phyloP scores from a whole-genome alignment of 2,329 filamentous ascomycete species.

The Aureobasidium sp. region DNA sequence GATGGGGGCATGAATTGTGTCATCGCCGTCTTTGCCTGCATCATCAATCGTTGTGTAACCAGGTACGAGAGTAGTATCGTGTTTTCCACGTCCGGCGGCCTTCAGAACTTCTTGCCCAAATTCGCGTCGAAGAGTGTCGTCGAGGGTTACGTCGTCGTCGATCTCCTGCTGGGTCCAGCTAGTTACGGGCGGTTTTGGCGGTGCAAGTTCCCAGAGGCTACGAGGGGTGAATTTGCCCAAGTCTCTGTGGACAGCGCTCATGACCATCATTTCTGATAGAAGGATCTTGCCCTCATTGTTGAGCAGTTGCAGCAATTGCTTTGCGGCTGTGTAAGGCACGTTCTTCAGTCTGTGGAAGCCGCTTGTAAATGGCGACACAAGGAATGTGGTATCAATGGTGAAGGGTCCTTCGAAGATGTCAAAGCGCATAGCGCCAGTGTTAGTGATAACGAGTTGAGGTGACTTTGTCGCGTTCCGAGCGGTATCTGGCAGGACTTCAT shows the following conservation, averaged over 20 bases:
- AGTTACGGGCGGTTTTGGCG: conserved; percentile 14
- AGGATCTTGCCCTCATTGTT: conserved; percentile 52
- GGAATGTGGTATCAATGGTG: conserved; percentile 77
- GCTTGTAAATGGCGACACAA: conserved; percentile 82
- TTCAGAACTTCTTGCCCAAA: conserved; percentile 8
- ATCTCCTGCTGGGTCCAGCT: background rate
- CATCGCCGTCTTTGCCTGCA: conserved; percentile 75
- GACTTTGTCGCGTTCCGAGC: conserved; percentile 40
- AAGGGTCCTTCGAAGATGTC: conserved; percentile 92
- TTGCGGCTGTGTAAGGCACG: conserved; percentile 71
- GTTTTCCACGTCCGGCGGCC: background rate
- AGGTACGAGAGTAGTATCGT: conserved; percentile 43
- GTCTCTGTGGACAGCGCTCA: conserved; percentile 30
- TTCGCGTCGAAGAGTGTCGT: background rate
- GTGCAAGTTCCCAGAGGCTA: conserved; percentile 14
- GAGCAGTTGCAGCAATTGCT: conserved; percentile 55
- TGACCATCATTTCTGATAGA: conserved; percentile 22
- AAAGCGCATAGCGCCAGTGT: conserved; percentile 88
- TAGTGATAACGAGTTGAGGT: conserved; percentile 69
- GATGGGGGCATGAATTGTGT: conserved; percentile 73
- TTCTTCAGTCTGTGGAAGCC: conserved; percentile 69
- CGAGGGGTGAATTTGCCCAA: conserved; percentile 7
- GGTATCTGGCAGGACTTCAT: conserved; percentile 64
- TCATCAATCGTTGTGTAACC: conserved; percentile 92
- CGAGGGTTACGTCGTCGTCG: background rate